Percentiles rank a stretch among this genome's conserved stretches.
Evolutionary conservation across 345 rosid species (phyloP).

Genomic region (Streptanthus diversifolius): DNA sequence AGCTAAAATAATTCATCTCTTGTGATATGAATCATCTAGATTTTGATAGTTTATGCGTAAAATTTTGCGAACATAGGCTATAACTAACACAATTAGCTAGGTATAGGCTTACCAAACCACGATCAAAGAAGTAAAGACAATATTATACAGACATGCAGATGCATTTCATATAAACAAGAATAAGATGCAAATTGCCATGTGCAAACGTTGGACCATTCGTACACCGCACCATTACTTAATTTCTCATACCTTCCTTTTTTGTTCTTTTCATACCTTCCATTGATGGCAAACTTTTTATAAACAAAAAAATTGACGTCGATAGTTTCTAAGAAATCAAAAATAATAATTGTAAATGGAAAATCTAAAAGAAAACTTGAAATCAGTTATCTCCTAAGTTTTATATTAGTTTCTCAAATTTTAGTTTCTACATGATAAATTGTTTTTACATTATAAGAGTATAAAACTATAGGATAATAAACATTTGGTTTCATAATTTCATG

Average conservation of each 20-base stretch:
- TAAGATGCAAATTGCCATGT: constrained; percentile 13
- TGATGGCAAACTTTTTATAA: background rate
- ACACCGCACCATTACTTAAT: constrained; percentile 22
- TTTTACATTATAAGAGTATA: background rate
- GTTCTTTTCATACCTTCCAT: constrained; percentile 10
- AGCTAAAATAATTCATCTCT: background rate
- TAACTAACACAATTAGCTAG: background rate
- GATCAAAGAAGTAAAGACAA: background rate
- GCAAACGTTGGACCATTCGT: constrained; percentile 27
- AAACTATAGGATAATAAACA: background rate
- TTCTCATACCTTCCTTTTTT: constrained; percentile 13
- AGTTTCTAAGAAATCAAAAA: background rate
- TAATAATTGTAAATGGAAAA: background rate
- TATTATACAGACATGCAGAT: constrained; percentile 16
- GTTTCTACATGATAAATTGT: background rate
- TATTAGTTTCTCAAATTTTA: background rate
- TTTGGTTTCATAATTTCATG: background rate
- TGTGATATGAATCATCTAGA: background rate
- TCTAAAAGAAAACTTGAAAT: background rate
- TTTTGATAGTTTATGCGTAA: background rate
- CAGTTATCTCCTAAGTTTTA: background rate
- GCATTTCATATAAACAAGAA: constrained; percentile 5
- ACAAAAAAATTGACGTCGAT: background rate
- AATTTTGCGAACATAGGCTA: background rate
- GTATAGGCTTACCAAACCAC: constrained; percentile 20